Conservation (phyloP, 257 asterid species). For the Solanum etuberosum region DNA sequence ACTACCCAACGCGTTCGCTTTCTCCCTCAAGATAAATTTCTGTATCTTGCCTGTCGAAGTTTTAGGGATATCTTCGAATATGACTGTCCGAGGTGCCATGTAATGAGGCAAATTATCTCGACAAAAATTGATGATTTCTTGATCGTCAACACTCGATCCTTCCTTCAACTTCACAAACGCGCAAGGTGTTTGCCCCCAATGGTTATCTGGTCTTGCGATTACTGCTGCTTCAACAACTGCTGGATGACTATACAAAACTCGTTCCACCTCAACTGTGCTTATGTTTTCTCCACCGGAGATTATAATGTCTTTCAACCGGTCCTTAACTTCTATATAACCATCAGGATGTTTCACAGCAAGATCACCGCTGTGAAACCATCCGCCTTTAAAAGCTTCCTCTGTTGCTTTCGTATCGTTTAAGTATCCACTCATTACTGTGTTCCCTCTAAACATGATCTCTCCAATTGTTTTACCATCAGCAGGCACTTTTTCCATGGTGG, state of each 20-base stretch:
- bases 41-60: slow-evolving; percentile 30
- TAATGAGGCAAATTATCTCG: slow-evolving; percentile 24
- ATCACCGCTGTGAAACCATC: slow-evolving; percentile 29
- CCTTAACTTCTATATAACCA: slow-evolving; percentile 26
- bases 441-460: slow-evolving; percentile 29
- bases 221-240: slow-evolving; percentile 24
- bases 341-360: slow-evolving; percentile 23
- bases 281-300: slow-evolving; percentile 29
- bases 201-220: slow-evolving; percentile 24
- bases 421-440: slow-evolving; percentile 28
- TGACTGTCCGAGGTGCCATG: slow-evolving; percentile 24
- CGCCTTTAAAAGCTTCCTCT: slow-evolving; percentile 19
- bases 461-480: slow-evolving; percentile 22
- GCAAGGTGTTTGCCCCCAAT: slow-evolving; percentile 32
- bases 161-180: slow-evolving; percentile 25
- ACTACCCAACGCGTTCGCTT: slow-evolving; percentile 23
- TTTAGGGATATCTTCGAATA: slow-evolving; percentile 25
- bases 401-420: slow-evolving; percentile 17
- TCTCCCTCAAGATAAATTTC: slow-evolving; percentile 20
- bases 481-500: slow-evolving; percentile 18
- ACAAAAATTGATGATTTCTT: slow-evolving; percentile 18
- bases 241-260: slow-evolving; percentile 20
- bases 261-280: slow-evolving; percentile 27
- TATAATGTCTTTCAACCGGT: slow-evolving; percentile 23
- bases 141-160: slow-evolving; percentile 6